phyloP scores from a whole-genome alignment of 257 asterid species.

The Gentiana macrophylla region DNA sequence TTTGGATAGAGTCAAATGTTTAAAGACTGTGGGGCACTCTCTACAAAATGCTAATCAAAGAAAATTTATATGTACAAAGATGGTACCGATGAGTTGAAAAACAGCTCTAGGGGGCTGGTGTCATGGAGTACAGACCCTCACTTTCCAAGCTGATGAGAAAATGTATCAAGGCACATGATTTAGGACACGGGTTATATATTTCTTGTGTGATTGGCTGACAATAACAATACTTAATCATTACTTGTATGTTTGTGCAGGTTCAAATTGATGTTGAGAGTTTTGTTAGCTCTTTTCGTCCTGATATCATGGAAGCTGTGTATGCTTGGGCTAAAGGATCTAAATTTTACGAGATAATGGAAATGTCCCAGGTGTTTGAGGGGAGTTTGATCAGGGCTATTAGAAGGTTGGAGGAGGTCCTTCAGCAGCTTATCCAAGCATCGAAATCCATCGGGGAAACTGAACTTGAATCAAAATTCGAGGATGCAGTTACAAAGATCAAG shows the following conservation, averaged over 20 bases:
- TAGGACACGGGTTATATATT: too few species aligned
- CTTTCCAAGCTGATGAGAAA: too few species aligned
- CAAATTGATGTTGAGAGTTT: slow-evolving; percentile 84
- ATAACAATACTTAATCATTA: not conserved
- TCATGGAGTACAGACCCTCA: too few species aligned
- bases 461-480: slow-evolving; percentile 82
- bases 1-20: too few species aligned
- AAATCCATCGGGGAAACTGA: slow-evolving; percentile 80
- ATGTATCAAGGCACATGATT: too few species aligned
- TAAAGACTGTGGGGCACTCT: too few species aligned
- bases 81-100: too few species aligned
- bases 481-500: slow-evolving; percentile 84
- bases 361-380: slow-evolving; percentile 94
- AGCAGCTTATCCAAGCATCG: slow-evolving; percentile 88
- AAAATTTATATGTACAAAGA: too few species aligned
- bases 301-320: slow-evolving; percentile 92
- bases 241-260: slow-evolving; percentile 34
- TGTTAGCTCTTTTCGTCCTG: slow-evolving; percentile 84
- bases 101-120: too few species aligned
- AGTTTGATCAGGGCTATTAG: slow-evolving; percentile 95
- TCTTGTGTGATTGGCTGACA: too few species aligned
- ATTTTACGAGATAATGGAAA: slow-evolving; percentile 87
- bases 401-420: slow-evolving; percentile 95
- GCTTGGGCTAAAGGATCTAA: slow-evolving; percentile 93
- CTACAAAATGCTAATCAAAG: too few species aligned